These are phyloP conservation scores for Blastocystis sp. DNA, from an alignment of 352 stramenopile genomes.

Conservation along the genomic window DNA sequence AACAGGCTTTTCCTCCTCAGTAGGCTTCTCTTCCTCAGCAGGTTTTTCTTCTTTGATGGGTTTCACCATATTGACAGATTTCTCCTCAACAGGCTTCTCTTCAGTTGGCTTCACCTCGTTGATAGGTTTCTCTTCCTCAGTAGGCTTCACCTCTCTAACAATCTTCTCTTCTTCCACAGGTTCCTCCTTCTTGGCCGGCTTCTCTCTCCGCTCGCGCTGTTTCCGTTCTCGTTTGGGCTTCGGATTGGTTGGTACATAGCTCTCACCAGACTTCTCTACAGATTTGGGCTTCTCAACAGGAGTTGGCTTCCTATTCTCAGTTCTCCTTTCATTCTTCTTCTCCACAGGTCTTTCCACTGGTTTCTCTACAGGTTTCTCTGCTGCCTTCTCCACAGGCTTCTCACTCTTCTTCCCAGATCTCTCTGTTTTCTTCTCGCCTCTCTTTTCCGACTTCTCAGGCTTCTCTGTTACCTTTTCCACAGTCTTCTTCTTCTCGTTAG, in stretches of 20 bases:
- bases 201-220: background rate
- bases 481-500: background rate
- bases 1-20: background rate
- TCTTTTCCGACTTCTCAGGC: background rate
- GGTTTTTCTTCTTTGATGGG: too few relatives aligned
- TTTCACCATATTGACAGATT: too few relatives aligned
- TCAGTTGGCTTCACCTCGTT: background rate
- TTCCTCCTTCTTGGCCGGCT: background rate
- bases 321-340: background rate
- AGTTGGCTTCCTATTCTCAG: background rate
- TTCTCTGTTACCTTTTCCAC: background rate
- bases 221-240: background rate
- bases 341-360: background rate
- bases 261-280: background rate
- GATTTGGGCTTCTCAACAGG: background rate
- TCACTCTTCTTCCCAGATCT: constrained; percentile 8
- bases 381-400: background rate
- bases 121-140: background rate
- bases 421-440: background rate
- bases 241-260: background rate
- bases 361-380: background rate
- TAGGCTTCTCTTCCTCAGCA: background rate
- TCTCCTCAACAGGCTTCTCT: background rate
- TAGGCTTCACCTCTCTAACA: background rate
- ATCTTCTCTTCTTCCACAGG: background rate